Conservation (phyloP, 2,329 filamentous ascomycete species). For the Neurospora sp. region DNA sequence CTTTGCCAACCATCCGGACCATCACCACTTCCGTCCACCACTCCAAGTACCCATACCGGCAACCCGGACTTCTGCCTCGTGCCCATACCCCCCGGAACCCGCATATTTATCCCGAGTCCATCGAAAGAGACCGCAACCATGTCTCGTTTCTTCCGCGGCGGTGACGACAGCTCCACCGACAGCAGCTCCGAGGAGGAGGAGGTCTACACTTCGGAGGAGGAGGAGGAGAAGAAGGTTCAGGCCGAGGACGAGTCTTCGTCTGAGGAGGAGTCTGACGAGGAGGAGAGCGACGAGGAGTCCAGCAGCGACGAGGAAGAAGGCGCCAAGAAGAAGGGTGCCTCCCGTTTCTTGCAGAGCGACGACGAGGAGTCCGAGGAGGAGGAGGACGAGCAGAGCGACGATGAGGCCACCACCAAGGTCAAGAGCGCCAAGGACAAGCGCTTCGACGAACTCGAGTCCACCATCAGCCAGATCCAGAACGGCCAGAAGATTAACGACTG, state of each 20-base stretch:
- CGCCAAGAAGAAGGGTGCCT: slow-evolving; percentile 60
- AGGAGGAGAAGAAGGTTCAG: slow-evolving; percentile 44
- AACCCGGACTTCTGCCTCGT: not conserved
- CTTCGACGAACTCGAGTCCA: slow-evolving; percentile 83
- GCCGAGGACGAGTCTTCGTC: slow-evolving; percentile 42
- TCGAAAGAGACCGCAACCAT: slow-evolving; percentile 32
- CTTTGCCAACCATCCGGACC: slow-evolving; percentile 8
- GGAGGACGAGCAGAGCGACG: slow-evolving; percentile 77
- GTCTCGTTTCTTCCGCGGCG: slow-evolving; percentile 96
- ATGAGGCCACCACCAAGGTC: slow-evolving; percentile 75
- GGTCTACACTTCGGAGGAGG: slow-evolving; percentile 68
- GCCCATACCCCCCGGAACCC: slow-evolving; percentile 2
- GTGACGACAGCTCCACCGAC: slow-evolving; percentile 87
- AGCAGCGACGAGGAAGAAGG: slow-evolving; percentile 53
- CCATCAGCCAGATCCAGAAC: slow-evolving; percentile 88
- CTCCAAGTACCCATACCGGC: slow-evolving; percentile 1
- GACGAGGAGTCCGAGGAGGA: slow-evolving; percentile 58
- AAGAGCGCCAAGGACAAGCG: slow-evolving; percentile 99
- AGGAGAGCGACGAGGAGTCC: slow-evolving; percentile 41
- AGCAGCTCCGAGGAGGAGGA: slow-evolving; percentile 94
- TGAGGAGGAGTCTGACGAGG: slow-evolving; percentile 41
- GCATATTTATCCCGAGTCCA: slow-evolving; percentile 2
- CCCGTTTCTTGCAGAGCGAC: slow-evolving; percentile 69
- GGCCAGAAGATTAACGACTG: slow-evolving; percentile 96
- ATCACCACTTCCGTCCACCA: slow-evolving; percentile 7